Conservation (phyloP, 108 stramenopile genomes). For the Pseudonitzschia multiseries region DNA sequence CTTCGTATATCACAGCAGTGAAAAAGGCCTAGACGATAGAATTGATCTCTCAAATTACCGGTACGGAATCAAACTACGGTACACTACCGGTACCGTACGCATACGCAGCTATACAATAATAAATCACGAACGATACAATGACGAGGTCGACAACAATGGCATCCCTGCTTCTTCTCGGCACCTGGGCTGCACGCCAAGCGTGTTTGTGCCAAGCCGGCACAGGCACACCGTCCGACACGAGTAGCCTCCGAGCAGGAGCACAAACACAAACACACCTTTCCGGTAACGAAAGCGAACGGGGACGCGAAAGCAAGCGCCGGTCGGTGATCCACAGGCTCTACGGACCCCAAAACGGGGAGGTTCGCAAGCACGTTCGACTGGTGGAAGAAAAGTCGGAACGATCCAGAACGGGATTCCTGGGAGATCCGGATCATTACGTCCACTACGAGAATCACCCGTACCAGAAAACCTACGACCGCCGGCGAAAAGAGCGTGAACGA, state of each 20-base stretch:
- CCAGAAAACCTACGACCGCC: constrained; percentile 5
- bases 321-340: constrained; percentile 68
- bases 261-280: neutral
- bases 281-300: too few relatives aligned
- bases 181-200: too few relatives aligned
- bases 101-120: neutral
- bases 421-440: constrained; percentile 61
- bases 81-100: too few relatives aligned
- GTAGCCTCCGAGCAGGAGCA: neutral
- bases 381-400: constrained; percentile 61
- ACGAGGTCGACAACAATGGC: neutral
- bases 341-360: constrained; percentile 46
- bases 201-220: neutral
- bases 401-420: constrained; percentile 56
- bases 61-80: neutral
- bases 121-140: neutral
- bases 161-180: neutral
- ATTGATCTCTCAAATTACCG: too few relatives aligned
- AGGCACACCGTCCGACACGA: neutral
- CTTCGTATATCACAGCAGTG: too few relatives aligned
- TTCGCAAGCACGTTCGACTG: constrained; percentile 53
- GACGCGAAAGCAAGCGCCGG: constrained; percentile 19
- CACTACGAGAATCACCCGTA: constrained; percentile 76
- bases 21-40: too few relatives aligned
- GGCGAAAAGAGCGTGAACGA: neutral